Evolutionary conservation across 495 filamentous ascomycete genomes (phyloP).

Genomic region (Trypethelium eluteriae): DNA sequence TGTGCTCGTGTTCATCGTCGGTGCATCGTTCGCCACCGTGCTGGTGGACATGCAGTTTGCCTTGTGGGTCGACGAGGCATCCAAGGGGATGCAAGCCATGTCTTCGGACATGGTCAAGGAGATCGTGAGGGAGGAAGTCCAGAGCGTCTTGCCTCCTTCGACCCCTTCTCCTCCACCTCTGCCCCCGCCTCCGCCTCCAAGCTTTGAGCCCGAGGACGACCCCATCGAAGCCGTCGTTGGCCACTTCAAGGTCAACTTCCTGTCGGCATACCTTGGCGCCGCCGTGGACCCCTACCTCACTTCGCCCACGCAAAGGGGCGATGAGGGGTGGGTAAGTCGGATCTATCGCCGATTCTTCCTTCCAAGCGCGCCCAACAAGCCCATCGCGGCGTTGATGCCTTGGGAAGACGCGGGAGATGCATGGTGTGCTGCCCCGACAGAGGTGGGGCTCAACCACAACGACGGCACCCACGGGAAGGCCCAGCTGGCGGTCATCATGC

Average conservation of each 20-base stretch:
- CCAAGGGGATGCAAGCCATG: background rate
- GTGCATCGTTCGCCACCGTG: background rate
- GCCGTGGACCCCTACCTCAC: slow-evolving; percentile 28
- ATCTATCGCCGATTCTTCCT: slow-evolving; percentile 19
- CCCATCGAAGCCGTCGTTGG: slow-evolving; percentile 15
- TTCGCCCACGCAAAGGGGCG: slow-evolving; percentile 18
- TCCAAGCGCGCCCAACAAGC: slow-evolving; percentile 22
- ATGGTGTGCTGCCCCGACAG: slow-evolving; percentile 49
- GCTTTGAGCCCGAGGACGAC: slow-evolving; percentile 6
- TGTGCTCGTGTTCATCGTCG: background rate
- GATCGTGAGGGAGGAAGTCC: background rate
- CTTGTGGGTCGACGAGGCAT: background rate
- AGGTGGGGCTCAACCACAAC: background rate
- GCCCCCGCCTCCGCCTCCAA: background rate
- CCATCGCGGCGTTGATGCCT: slow-evolving; percentile 41
- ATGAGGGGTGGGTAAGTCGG: background rate
- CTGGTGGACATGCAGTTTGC: background rate
- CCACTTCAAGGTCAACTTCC: slow-evolving; percentile 31
- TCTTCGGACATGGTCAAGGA: background rate
- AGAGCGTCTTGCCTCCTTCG: background rate
- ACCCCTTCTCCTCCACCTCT: too few relatives aligned
- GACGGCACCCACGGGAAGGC: slow-evolving; percentile 26
- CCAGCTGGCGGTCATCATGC: slow-evolving; percentile 43
- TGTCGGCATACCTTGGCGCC: slow-evolving; percentile 30
- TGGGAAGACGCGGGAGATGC: slow-evolving; percentile 61